Percentiles rank a stretch among this genome's conserved stretches.
phyloP scores from a whole-genome alignment of 2,329 filamentous ascomycete genomes.

The Blastomyces silverae region DNA sequence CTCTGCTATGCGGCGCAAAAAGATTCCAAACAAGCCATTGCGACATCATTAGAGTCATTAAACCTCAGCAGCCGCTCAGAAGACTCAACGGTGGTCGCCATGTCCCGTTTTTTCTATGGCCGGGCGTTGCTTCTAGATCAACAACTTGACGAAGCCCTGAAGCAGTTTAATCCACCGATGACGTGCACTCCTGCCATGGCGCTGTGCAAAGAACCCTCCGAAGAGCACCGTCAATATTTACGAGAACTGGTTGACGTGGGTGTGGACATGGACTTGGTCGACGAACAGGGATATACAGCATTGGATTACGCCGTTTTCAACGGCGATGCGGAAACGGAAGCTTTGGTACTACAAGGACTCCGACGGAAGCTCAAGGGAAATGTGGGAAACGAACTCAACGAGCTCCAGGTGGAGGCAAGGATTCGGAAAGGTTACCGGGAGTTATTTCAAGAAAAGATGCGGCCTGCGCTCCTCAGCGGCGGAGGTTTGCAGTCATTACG shows the following conservation, averaged over 20 bases:
- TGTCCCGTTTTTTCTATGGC: slow-evolving; percentile 6
- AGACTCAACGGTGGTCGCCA: slow-evolving; percentile 1
- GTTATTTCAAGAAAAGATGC: slow-evolving; percentile 6
- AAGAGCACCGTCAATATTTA: not conserved
- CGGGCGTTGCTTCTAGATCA: not conserved
- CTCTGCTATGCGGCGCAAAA: not conserved
- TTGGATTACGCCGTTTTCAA: slow-evolving; percentile 4
- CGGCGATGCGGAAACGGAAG: not conserved
- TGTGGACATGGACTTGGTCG: not conserved
- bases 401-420: not conserved
- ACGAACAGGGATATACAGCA: slow-evolving; percentile 5
- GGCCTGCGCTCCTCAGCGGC: not conserved
- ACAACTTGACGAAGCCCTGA: not conserved
- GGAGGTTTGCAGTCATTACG: not conserved
- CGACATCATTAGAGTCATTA: not conserved
- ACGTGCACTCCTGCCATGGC: slow-evolving; percentile 2
- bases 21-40: not conserved
- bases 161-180: slow-evolving; percentile 2
- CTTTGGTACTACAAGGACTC: not conserved
- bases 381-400: not conserved
- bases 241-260: not conserved
- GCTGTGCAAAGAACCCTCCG: not conserved
- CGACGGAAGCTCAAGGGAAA: not conserved
- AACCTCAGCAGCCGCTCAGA: not conserved
- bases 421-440: slow-evolving; percentile 3